Conservation (phyloP, 257 asterid species). For the Anisodus tanguticus region DNA sequence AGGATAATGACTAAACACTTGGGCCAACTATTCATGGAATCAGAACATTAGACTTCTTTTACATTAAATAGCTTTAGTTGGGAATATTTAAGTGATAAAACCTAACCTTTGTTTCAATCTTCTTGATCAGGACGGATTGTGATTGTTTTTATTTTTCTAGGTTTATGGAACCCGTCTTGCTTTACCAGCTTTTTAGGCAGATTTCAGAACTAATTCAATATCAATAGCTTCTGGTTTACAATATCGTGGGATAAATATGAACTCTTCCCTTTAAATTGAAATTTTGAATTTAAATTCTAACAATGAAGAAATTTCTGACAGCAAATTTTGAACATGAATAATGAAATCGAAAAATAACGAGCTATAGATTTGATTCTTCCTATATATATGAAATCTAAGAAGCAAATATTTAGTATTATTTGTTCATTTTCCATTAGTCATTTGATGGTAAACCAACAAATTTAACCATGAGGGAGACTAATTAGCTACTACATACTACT, state of each 20-base stretch:
- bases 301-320: too few relatives aligned
- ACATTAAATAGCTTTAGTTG: background rate
- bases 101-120: background rate
- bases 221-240: background rate
- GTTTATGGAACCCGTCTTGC: too few relatives aligned
- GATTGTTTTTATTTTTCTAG: too few relatives aligned
- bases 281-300: too few relatives aligned
- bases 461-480: background rate
- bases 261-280: background rate
- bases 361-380: background rate
- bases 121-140: background rate
- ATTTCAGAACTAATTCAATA: background rate
- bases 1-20: background rate
- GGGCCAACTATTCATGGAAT: background rate
- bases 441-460: background rate
- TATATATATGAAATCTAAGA: background rate
- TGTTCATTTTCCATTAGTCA: too few relatives aligned
- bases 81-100: background rate
- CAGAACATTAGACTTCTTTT: background rate
- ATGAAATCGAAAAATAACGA: background rate
- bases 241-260: background rate
- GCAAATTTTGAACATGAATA: background rate
- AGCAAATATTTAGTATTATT: background rate
- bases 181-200: background rate
- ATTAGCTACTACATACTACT: background rate